Conservation (phyloP, 1,139 yeast species). For the Kurtzmaniella natalensis region DNA sequence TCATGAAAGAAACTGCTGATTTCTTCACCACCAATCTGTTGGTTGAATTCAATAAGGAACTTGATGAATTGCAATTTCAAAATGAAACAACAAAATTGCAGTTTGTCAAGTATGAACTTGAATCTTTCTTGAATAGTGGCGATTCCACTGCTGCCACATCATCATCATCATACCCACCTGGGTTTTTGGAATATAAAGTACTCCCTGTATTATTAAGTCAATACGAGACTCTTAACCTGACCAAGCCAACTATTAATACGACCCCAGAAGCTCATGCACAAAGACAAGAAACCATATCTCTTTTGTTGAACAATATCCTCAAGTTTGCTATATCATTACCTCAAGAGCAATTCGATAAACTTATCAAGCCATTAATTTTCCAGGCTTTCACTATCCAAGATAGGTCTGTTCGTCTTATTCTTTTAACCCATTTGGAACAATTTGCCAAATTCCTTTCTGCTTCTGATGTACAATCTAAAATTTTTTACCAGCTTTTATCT, state of each 20-base stretch:
- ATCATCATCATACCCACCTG: slow-evolving; percentile 44
- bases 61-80: slow-evolving; percentile 51
- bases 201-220: slow-evolving; percentile 59
- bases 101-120: slow-evolving; percentile 46
- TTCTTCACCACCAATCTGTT: slow-evolving; percentile 41
- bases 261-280: slow-evolving; percentile 27
- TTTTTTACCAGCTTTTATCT: slow-evolving; percentile 63
- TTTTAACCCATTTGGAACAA: slow-evolving; percentile 60
- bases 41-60: slow-evolving; percentile 42
- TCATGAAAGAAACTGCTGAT: slow-evolving; percentile 40
- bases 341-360: slow-evolving; percentile 35
- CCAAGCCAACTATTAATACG: slow-evolving; percentile 19
- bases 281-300: slow-evolving; percentile 37
- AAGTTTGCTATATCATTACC: slow-evolving; percentile 38
- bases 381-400: slow-evolving; percentile 64
- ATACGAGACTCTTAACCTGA: slow-evolving; percentile 22
- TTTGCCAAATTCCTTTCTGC: slow-evolving; percentile 51
- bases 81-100: slow-evolving; percentile 47
- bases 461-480: slow-evolving; percentile 61
- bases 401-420: slow-evolving; percentile 67
- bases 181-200: slow-evolving; percentile 58
- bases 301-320: slow-evolving; percentile 43
- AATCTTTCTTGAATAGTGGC: slow-evolving; percentile 17
- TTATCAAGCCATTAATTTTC: slow-evolving; percentile 61
- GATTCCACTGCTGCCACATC: slow-evolving; percentile 15